Evolutionary conservation across 2,329 filamentous ascomycete species (phyloP).

Genomic region (Clarireedia homoeocarpa): DNA sequence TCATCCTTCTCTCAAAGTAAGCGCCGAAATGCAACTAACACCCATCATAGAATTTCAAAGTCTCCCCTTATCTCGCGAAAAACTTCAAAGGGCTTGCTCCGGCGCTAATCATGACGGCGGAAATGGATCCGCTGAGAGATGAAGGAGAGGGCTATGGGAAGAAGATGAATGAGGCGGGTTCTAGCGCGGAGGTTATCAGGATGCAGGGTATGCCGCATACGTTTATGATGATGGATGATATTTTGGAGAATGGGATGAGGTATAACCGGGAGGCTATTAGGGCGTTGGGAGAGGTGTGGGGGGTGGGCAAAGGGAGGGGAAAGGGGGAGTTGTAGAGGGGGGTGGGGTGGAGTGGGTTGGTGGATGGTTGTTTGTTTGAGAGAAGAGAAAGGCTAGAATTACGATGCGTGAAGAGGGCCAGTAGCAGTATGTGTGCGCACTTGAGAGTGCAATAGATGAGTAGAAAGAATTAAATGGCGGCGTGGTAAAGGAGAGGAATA

Average conservation of each 20-base stretch:
- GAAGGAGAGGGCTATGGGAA: conserved; percentile 25
- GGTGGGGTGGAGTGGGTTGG: neutral
- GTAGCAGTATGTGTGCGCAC: too few species aligned
- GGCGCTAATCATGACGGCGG: conserved; percentile 31
- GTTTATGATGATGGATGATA: conserved; percentile 19
- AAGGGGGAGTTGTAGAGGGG: neutral
- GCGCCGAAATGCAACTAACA: neutral
- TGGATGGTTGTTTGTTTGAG: too few species aligned
- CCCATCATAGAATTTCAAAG: conserved; percentile 3
- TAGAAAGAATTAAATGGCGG: too few species aligned
- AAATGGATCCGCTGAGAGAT: conserved; percentile 32
- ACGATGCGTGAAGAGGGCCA: too few species aligned
- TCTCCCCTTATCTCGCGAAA: conserved; percentile 24
- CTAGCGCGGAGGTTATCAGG: conserved; percentile 9
- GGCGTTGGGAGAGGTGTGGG: conserved; percentile 7
- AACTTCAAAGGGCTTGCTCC: conserved; percentile 24
- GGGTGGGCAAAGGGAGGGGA: neutral
- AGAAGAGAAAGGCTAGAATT: too few species aligned
- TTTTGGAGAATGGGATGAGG: conserved; percentile 15
- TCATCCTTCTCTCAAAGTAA: too few species aligned
- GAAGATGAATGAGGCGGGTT: conserved; percentile 16
- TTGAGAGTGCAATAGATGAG: too few species aligned
- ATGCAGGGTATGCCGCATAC: conserved; percentile 17
- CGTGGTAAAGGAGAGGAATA: too few species aligned
- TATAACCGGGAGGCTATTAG: conserved; percentile 15